Conservation (phyloP, 148 eudicot genomes). For the Euryodendron excelsum region DNA sequence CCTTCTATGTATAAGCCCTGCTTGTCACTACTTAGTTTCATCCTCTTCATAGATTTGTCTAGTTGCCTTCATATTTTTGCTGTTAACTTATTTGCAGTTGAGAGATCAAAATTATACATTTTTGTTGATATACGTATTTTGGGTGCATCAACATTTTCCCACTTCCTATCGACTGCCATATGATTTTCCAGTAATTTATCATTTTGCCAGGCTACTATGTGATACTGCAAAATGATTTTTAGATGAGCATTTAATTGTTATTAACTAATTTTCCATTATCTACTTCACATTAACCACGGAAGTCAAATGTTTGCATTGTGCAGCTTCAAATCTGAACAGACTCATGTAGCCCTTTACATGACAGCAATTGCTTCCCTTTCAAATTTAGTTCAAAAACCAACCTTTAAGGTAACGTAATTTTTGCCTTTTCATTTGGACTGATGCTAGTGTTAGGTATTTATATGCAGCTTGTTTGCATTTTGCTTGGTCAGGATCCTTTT, state of each 20-base stretch:
- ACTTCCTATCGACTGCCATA: not conserved
- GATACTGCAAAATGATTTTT: not conserved
- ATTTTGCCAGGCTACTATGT: not conserved
- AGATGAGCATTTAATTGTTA: not conserved
- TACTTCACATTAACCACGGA: slow-evolving; percentile 1
- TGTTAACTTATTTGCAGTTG: not conserved
- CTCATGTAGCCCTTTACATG: slow-evolving; percentile 66
- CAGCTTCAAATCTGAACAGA: slow-evolving; percentile 86
- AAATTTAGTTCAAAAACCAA: slow-evolving; percentile 68
- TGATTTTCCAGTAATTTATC: not conserved
- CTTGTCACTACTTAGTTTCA: not conserved
- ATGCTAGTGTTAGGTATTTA: not conserved
- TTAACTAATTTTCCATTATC: not conserved
- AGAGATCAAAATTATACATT: not conserved
- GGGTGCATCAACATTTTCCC: not conserved
- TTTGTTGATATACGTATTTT: not conserved
- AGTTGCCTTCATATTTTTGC: not conserved
- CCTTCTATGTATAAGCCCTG: too few species aligned
- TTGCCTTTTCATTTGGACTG: not conserved
- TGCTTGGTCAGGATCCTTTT: not conserved
- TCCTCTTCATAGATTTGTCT: not conserved
- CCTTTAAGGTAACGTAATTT: slow-evolving; percentile 51
- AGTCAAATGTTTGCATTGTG: slow-evolving; percentile 18
- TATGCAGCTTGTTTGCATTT: not conserved
- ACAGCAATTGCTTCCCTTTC: slow-evolving; percentile 84